A percentile compares a stretch with the other conserved stretches of the same genome.
Conservation (phyloP, 257 asterid species). For the Oldenlandia corymbosa region DNA sequence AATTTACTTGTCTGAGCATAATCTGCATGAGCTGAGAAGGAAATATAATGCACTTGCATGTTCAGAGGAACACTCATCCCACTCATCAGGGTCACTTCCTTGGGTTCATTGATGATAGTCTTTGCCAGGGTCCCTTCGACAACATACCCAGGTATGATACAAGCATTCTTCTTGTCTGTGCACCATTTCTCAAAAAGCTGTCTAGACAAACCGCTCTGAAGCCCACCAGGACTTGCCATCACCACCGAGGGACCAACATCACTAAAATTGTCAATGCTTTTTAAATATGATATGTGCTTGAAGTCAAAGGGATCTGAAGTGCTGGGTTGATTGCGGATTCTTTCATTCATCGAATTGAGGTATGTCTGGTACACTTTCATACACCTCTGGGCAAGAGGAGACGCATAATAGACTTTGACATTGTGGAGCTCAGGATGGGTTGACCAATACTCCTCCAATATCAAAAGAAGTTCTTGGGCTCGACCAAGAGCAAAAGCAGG, state of each 20-base stretch:
- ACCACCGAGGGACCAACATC: conserved; percentile 91
- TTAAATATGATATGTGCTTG: conserved; percentile 78
- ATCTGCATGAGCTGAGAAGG: conserved; percentile 98
- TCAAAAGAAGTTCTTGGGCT: conserved; percentile 93
- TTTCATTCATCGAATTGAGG: conserved; percentile 88
- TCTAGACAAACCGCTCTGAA: conserved; percentile 91
- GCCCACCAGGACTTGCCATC: conserved; percentile 95
- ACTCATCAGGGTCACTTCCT: conserved; percentile 84
- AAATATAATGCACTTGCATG: conserved; percentile 87
- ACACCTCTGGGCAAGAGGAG: conserved; percentile 96
- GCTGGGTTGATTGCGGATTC: conserved; percentile 70
- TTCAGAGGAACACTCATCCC: conserved; percentile 84
- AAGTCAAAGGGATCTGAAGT: conserved; percentile 81
- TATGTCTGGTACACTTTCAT: conserved; percentile 94
- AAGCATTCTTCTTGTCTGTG: conserved; percentile 75
- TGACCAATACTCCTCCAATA: conserved; percentile 90
- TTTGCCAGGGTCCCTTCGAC: conserved; percentile 88
- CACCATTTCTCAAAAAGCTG: conserved; percentile 97
- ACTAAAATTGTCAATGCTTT: conserved; percentile 71
- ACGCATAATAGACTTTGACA: conserved; percentile 87
- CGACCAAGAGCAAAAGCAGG: conserved; percentile 97
- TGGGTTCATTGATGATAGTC: conserved; percentile 81
- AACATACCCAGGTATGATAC: conserved; percentile 84
- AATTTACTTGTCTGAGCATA: conserved; percentile 88
- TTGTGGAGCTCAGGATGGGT: conserved; percentile 83